phyloP scores from a whole-genome alignment of 148 eudicot genomes.

The Fagopyrum esculentum region DNA sequence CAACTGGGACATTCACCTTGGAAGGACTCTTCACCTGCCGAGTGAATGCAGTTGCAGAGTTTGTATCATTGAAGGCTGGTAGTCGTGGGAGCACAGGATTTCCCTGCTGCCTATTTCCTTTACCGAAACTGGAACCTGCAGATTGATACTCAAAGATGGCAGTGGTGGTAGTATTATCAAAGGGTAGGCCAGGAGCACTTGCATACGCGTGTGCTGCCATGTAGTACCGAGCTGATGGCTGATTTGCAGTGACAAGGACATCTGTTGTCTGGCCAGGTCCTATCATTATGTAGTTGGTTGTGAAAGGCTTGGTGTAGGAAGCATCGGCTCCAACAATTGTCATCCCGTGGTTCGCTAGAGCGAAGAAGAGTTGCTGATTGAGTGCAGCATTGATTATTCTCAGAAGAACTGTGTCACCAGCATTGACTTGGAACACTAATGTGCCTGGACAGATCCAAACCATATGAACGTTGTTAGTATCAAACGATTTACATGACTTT shows the following conservation, averaged over 20 bases:
- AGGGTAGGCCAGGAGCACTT: constrained; percentile 45
- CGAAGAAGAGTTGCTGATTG: constrained; percentile 82
- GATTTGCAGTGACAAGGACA: constrained; percentile 66
- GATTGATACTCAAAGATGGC: constrained; percentile 71
- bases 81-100: constrained; percentile 43
- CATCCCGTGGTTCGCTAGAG: constrained; percentile 69
- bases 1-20: constrained; percentile 45
- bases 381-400: constrained; percentile 92
- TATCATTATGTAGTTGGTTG: constrained; percentile 57
- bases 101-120: constrained; percentile 11
- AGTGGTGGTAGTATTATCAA: constrained; percentile 88
- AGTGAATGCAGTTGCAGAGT: constrained; percentile 54
- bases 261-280: constrained; percentile 92
- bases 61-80: constrained; percentile 72
- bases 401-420: constrained; percentile 65
- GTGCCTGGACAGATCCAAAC: constrained; percentile 40
- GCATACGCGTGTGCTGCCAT: constrained; percentile 83
- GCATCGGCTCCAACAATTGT: constrained; percentile 77
- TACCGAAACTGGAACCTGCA: constrained; percentile 16
- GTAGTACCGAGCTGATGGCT: constrained; percentile 59
- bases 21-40: constrained; percentile 45
- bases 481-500: too few relatives aligned
- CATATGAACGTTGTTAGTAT: not conserved
- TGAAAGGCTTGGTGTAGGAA: constrained; percentile 56
- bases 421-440: constrained; percentile 27